phyloP scores from a whole-genome alignment of 306 rosid species.

The Citrullus colocynthis region DNA sequence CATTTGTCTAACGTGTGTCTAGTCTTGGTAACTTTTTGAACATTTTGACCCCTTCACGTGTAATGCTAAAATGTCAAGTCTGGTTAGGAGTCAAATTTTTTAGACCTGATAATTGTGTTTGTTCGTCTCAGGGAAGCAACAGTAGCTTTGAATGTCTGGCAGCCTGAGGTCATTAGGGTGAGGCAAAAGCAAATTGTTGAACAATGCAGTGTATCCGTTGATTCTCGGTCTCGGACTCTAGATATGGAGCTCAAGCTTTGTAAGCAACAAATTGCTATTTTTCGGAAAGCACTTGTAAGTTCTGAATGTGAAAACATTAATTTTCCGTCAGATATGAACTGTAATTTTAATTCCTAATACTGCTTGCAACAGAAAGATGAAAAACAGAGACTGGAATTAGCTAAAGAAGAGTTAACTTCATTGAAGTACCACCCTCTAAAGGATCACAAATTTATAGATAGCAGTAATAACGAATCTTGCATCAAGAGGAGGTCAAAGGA shows the following conservation, averaged over 20 bases:
- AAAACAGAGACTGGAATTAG: conserved; percentile 40
- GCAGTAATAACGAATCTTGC: conserved; percentile 10
- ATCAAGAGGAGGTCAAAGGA: conserved; percentile 34
- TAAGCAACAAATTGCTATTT: conserved; percentile 36
- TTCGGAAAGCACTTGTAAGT: conserved; percentile 57
- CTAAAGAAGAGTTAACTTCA: conserved; percentile 44
- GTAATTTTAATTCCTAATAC: not conserved
- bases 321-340: not conserved
- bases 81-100: not conserved
- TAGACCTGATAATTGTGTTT: conserved; percentile 6
- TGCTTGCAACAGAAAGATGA: conserved; percentile 41
- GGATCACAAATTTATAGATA: conserved; percentile 12
- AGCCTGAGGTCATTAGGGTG: conserved; percentile 51
- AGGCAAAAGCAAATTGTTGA: conserved; percentile 42
- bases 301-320: not conserved
- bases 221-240: conserved; percentile 32
- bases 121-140: conserved; percentile 55
- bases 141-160: conserved; percentile 81
- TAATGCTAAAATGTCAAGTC: not conserved
- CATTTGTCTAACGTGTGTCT: not conserved
- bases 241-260: conserved; percentile 58
- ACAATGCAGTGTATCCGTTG: conserved; percentile 45
- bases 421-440: conserved; percentile 60
- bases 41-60: not conserved
- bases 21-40: not conserved